Evolutionary conservation across 345 rosid genomes (phyloP).

Genomic region (Euphorbia peplus): DNA sequence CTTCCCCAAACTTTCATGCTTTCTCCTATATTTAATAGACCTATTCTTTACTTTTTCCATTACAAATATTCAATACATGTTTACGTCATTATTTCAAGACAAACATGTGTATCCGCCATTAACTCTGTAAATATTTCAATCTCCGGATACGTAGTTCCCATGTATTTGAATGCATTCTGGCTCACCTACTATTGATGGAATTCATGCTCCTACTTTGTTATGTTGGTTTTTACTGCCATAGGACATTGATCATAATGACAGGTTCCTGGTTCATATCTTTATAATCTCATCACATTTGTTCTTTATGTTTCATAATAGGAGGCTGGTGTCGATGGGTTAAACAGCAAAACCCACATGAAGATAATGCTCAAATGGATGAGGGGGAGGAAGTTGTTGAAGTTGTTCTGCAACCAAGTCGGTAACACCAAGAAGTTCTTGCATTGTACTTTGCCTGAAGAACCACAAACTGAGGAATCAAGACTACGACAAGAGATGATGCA

Average conservation of each 20-base stretch:
- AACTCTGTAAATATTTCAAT: not conserved
- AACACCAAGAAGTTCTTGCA: slow-evolving; percentile 72
- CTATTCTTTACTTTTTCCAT: not conserved
- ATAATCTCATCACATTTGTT: not conserved
- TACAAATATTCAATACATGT: not conserved
- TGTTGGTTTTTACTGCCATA: not conserved
- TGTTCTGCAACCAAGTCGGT: slow-evolving; percentile 78
- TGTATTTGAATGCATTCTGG: not conserved
- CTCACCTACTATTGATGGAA: not conserved
- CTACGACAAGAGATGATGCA: slow-evolving; percentile 16
- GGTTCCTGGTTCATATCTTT: not conserved
- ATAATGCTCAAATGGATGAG: slow-evolving; percentile 96
- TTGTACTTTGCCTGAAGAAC: slow-evolving; percentile 66
- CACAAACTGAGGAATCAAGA: slow-evolving; percentile 33
- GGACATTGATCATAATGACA: not conserved
- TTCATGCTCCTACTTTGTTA: not conserved
- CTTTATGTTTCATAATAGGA: slow-evolving; percentile 43
- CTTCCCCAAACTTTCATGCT: not conserved
- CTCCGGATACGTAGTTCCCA: not conserved
- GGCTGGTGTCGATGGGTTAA: slow-evolving; percentile 59
- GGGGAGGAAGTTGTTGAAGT: slow-evolving; percentile 81
- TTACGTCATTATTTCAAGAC: not conserved
- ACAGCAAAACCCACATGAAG: slow-evolving; percentile 93
- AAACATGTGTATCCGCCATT: not conserved
- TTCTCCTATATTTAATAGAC: no score